Percentiles rank a stretch among this genome's conserved stretches.
phyloP scores from a whole-genome alignment of 2,329 filamentous ascomycete genomes.

The Talaromyces pinophilus region DNA sequence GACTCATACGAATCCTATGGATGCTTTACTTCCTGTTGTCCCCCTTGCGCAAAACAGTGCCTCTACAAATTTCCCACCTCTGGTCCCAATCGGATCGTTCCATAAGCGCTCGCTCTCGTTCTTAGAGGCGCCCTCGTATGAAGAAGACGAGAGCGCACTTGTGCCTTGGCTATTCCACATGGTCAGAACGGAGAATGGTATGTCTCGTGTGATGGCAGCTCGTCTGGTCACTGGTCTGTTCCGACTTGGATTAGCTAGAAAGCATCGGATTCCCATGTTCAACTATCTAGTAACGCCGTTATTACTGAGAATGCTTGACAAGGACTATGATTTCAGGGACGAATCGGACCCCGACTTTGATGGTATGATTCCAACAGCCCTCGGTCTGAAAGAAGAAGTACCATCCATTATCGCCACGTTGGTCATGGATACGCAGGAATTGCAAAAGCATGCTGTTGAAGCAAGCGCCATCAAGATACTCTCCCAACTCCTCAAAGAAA shows the following conservation, averaged over 20 bases:
- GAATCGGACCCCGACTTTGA: conserved; percentile 44
- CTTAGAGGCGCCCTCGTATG: conserved; percentile 46
- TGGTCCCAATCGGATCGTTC: conserved; percentile 47
- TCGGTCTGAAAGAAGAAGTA: conserved; percentile 66
- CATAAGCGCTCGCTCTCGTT: conserved; percentile 39
- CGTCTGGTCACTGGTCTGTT: conserved; percentile 69
- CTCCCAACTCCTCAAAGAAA: conserved; percentile 64
- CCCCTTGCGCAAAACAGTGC: conserved; percentile 38
- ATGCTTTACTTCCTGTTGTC: conserved; percentile 62
- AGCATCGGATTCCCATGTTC: conserved; percentile 64
- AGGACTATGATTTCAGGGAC: conserved; percentile 46
- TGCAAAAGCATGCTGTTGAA: conserved; percentile 82
- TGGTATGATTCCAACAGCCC: conserved; percentile 45
- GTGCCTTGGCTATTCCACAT: conserved; percentile 72
- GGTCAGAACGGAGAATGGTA: conserved; percentile 58
- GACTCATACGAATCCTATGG: conserved; percentile 58
- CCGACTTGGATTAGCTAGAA: conserved; percentile 66
- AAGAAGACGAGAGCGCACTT: conserved; percentile 69
- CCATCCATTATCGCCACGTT: conserved; percentile 76
- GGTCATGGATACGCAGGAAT: conserved; percentile 71
- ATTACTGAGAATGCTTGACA: conserved; percentile 66
- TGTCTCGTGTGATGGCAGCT: conserved; percentile 67
- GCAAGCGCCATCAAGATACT: conserved; percentile 63
- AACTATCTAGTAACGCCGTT: conserved; percentile 69
- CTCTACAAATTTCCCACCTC: conserved; percentile 55